Evolutionary conservation across 768 basidiomycete genomes (phyloP), one percentile per base, ranked within the genome.

Genomic region (Panellus pusillus): DNA sequence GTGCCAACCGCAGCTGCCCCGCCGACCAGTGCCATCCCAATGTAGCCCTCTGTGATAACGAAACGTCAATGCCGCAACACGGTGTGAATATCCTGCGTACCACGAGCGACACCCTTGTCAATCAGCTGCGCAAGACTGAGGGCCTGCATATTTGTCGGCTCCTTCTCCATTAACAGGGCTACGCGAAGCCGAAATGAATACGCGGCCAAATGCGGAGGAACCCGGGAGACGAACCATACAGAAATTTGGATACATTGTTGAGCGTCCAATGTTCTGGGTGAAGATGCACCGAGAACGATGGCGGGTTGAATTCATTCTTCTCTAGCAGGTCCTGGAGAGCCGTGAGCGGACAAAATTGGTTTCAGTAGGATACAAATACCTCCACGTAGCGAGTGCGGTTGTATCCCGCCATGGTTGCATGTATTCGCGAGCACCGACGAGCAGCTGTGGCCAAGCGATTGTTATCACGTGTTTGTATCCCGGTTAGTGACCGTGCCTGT

Each of bases 1-100:
- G 89, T 84, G 47, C 92, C 90, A 18, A 96, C 64, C 13, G 96
- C 94, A 13, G 91, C 93, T 38, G 82, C 87, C 50, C 94, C 93
- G 46, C 95, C 95, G 17, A 86, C 92, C 39, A 99, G 78, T 13
- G 94, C 97, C 88, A 99, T 93, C 43, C 97, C 97, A 45, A 98
- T 91, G 69, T 98, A 98, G n/a, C 95, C 95, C 71, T 99, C 96
- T 95, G 68, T 6, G 9, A 24, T 24, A 24, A 24, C 24, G 24
- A 54, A 18, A 8, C 6, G 52, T 51, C 28, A 60, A 27, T 4
- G 44, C 45, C 29, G 18, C 32, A 42, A 2, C 24, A 6, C 13
- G 27, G 9, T 32, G 45, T 9, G 37, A 49, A 19, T 43, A 27
- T 32, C 37, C 29, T 13, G 69, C 77, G 36, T 61, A 91, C 93